Conservation (phyloP, 2,329 filamentous ascomycete genomes). For the Claviceps sorghi region DNA sequence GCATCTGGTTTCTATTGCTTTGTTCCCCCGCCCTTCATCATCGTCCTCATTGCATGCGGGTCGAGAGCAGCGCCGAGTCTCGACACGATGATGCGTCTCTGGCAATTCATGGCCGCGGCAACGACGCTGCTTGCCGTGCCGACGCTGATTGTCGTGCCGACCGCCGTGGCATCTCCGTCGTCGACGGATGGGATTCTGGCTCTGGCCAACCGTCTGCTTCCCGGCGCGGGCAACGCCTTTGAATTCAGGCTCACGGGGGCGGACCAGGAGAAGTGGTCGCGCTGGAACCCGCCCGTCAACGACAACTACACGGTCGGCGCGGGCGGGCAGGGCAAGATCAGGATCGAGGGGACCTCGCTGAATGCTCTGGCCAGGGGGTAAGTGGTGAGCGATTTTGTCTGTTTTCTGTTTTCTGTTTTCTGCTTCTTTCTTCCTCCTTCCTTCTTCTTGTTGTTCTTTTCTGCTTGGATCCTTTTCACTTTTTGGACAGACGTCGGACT, state of each 20-base stretch:
- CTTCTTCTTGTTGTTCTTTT: too few species aligned
- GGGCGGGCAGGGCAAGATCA: conserved; percentile 7
- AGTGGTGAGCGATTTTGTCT: neutral
- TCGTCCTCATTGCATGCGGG: too few species aligned
- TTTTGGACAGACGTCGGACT: neutral
- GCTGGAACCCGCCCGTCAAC: conserved; percentile 9
- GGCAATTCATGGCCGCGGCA: neutral
- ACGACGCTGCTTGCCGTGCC: neutral
- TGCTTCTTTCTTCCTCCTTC: neutral
- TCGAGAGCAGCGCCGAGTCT: neutral
- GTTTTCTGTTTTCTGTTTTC: neutral
- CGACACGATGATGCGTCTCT: neutral
- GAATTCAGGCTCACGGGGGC: conserved; percentile 7
- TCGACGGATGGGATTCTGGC: conserved; percentile 7
- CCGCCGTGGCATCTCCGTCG: neutral
- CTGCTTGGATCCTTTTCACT: too few species aligned
- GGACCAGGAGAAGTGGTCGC: conserved; percentile 7
- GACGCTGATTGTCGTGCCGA: neutral
- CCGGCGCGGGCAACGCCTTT: conserved; percentile 6
- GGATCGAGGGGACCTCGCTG: conserved; percentile 9
- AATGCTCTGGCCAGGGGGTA: conserved; percentile 12
- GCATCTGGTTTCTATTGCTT: too few species aligned
- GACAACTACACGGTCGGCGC: conserved; percentile 10
- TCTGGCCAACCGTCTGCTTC: conserved; percentile 9
- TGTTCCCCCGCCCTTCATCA: too few species aligned